Base-by-base conservation (phyloP, 106 monocot species). In the Posidonia australis region DNA sequence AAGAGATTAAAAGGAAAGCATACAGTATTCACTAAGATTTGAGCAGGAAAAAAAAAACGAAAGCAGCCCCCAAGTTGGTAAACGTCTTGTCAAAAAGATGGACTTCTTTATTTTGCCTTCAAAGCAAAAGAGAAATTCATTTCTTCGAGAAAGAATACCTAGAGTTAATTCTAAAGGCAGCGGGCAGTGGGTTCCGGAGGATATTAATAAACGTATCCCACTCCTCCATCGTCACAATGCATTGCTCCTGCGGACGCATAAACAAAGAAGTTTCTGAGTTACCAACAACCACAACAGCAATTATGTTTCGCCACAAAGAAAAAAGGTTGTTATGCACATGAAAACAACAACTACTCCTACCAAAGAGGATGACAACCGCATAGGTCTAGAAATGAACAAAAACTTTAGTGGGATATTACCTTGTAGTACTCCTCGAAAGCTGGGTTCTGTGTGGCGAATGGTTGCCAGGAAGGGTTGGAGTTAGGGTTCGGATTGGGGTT, bases 391-490 rank as follows among this genome's bases (percentile, higher is more conserved):
- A 36, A 36, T 36, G 36, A 36, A 36, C 36, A 36, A 36, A 36
- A 36, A 36, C 7, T 36, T 7, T 36, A 36, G 36, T 12, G 18
- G 14, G 9, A 20, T 30, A 9, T 67, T 42, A 86, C 96, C 90
- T 90, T 96, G 77, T 96, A 96, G 72, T 96, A 96, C 57, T 96
- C 87, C 13, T 96, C 96, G 57, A 96, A 96, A 11, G 65, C 70
- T 0, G 29, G 65, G 69, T 90, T 96, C 41, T 87, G 74, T 28
- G 86, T 82, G 54, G 76, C 76, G 57, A 90, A 96, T 9, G 90
- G 79, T 65, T 84, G 66, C 96, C 96, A 91, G 5, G 73, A 46
- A 22, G 72, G 51, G 65, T 88, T 76, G 42, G 42, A 48, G 21
- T 52, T 60, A 9, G 73, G 31, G 51, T 68, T 72, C 16, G 67